phyloP scores from a whole-genome alignment of 768 basidiomycete species.

The Rossbeevera mucosa region DNA sequence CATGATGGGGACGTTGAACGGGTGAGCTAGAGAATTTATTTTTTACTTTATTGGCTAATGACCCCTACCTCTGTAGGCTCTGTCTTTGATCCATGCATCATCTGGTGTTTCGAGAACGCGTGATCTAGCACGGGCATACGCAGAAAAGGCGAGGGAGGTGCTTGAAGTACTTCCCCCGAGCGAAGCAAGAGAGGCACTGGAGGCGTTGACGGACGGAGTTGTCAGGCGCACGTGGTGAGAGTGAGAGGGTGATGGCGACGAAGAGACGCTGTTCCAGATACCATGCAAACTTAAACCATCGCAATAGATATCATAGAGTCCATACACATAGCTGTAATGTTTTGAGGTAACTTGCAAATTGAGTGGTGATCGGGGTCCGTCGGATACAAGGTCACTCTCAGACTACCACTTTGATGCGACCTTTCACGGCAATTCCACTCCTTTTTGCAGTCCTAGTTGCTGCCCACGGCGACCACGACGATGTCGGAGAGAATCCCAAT shows the following conservation, averaged over 20 bases:
- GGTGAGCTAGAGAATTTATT: conserved; percentile 38
- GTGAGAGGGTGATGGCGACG: neutral
- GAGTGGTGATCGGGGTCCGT: conserved; percentile 23
- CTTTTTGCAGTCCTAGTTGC: conserved; percentile 30
- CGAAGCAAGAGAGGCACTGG: conserved; percentile 73
- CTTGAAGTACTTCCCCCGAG: conserved; percentile 72
- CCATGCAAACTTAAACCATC: neutral
- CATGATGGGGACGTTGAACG: conserved; percentile 74
- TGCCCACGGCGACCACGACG: conserved; percentile 63
- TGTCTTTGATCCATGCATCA: conserved; percentile 52
- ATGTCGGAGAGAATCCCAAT: conserved; percentile 56
- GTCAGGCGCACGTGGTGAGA: conserved; percentile 52
- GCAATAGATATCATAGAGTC: neutral
- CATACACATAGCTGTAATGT: neutral
- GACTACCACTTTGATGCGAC: conserved; percentile 39
- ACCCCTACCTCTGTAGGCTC: conserved; percentile 49
- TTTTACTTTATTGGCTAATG: neutral
- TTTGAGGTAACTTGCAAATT: neutral
- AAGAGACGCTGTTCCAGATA: neutral
- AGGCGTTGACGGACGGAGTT: conserved; percentile 64
- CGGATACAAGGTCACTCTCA: conserved; percentile 9
- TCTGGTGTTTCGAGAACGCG: conserved; percentile 77
- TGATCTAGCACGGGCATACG: conserved; percentile 70
- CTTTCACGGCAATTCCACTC: conserved; percentile 40
- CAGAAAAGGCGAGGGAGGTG: conserved; percentile 68